phyloP scores from a whole-genome alignment of 441 rosid genomes.

The Hypseocharis bilobata region DNA sequence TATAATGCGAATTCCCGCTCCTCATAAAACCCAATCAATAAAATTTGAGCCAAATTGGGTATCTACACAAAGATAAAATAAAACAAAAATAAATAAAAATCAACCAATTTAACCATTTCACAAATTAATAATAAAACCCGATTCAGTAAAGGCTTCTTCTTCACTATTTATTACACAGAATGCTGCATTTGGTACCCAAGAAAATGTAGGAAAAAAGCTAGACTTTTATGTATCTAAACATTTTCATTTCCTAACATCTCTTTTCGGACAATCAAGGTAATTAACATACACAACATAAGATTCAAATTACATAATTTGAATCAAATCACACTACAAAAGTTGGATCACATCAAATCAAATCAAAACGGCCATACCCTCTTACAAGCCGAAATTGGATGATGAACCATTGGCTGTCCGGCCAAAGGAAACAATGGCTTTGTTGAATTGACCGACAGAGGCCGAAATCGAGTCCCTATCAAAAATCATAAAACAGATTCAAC shows the following conservation, averaged over 20 bases:
- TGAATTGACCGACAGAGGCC: constrained; percentile 69
- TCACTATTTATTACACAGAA: background rate
- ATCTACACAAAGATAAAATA: constrained; percentile 34
- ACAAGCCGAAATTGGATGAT: constrained; percentile 90
- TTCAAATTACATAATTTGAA: too few relatives aligned
- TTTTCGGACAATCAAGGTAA: background rate
- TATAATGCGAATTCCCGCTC: constrained; percentile 71
- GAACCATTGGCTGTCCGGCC: constrained; percentile 92
- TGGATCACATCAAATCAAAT: too few relatives aligned
- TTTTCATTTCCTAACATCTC: background rate
- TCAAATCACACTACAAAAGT: too few relatives aligned
- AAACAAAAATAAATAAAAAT: constrained; percentile 8
- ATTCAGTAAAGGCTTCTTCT: background rate
- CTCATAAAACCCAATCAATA: constrained; percentile 75
- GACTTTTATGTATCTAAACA: background rate
- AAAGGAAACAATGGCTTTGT: constrained; percentile 78
- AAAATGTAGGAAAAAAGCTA: background rate
- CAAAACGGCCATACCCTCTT: constrained; percentile 47
- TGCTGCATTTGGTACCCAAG: too few relatives aligned
- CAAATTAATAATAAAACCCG: background rate
- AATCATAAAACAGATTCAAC: background rate
- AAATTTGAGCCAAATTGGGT: constrained; percentile 63
- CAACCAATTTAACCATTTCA: background rate
- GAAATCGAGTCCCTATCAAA: constrained; percentile 60
- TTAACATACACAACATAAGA: background rate